phyloP scores from a whole-genome alignment of 2,329 filamentous ascomycete species.

The Calonectria hongkongensis region DNA sequence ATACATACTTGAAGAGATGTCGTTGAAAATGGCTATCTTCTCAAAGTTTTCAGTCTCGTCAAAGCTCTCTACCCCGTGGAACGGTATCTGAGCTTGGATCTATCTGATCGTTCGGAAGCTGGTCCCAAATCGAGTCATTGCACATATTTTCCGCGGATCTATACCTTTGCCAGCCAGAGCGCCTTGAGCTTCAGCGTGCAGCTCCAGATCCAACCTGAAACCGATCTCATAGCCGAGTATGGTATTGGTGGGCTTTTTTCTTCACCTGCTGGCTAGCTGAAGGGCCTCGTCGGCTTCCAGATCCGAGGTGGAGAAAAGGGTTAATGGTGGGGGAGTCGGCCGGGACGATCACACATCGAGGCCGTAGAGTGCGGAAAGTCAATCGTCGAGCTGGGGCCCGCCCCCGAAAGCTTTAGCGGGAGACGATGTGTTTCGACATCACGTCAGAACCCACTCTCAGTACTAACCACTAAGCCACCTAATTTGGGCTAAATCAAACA shows the following conservation, averaged over 20 bases:
- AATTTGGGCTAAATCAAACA: conserved; percentile 1
- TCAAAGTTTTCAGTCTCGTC: not conserved
- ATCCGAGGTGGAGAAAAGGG: conserved; percentile 1
- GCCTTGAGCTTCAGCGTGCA: not conserved
- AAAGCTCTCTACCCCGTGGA: conserved; percentile 5
- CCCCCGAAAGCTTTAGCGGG: not conserved
- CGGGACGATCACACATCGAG: not conserved
- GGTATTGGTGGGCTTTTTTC: not conserved
- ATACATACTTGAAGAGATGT: not conserved
- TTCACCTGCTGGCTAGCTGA: not conserved
- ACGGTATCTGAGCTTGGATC: not conserved
- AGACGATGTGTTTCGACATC: not conserved
- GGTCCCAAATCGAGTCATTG: conserved; percentile 10
- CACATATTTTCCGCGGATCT: not conserved
- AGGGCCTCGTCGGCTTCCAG: not conserved
- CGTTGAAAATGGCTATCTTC: not conserved
- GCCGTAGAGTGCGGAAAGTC: not conserved
- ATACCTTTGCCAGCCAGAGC: not conserved
- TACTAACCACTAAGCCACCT: not conserved
- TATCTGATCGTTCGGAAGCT: conserved; percentile 20
- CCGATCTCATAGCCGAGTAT: not conserved
- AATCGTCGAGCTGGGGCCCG: not conserved
- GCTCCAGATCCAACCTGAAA: not conserved
- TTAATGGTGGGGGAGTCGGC: not conserved
- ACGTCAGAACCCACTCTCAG: not conserved